Conservation (phyloP, 2,329 filamentous ascomycete species). For the Sporothrix variecibatus region DNA sequence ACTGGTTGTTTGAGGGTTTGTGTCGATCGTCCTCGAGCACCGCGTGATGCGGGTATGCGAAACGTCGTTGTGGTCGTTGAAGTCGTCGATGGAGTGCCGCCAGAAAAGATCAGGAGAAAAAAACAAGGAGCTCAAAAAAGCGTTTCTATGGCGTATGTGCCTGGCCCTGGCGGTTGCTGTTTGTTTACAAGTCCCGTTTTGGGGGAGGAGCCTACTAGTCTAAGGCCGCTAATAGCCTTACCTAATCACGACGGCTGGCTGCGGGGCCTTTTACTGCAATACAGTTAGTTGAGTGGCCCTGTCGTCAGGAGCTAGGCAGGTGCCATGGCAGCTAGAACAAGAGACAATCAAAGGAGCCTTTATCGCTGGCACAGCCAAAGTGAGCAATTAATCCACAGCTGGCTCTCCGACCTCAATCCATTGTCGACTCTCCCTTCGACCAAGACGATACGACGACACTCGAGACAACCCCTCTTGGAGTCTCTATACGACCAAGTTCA, state of each 20-base stretch:
- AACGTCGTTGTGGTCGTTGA: background rate
- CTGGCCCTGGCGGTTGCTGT: background rate
- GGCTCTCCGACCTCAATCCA: constrained; percentile 1
- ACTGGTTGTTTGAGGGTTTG: background rate
- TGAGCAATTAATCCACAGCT: constrained; percentile 22
- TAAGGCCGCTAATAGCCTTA: background rate
- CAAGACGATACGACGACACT: background rate
- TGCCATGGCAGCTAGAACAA: background rate
- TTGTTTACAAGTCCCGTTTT: constrained; percentile 15
- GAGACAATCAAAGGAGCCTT: background rate
- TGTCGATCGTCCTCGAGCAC: background rate
- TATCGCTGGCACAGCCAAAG: background rate
- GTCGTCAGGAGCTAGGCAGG: constrained; percentile 18
- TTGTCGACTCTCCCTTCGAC: background rate
- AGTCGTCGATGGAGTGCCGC: background rate
- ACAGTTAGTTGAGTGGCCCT: background rate
- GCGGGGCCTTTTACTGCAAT: background rate
- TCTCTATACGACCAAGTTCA: background rate
- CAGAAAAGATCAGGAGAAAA: background rate
- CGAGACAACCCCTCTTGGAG: background rate
- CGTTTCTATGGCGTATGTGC: background rate
- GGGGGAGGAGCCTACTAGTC: background rate
- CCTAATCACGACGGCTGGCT: background rate
- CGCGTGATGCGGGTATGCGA: background rate
- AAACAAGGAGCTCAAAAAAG: background rate